These are phyloP conservation scores for Phytophthora quininea DNA, from an alignment of 352 stramenopile genomes.

Conservation along the genomic window DNA sequence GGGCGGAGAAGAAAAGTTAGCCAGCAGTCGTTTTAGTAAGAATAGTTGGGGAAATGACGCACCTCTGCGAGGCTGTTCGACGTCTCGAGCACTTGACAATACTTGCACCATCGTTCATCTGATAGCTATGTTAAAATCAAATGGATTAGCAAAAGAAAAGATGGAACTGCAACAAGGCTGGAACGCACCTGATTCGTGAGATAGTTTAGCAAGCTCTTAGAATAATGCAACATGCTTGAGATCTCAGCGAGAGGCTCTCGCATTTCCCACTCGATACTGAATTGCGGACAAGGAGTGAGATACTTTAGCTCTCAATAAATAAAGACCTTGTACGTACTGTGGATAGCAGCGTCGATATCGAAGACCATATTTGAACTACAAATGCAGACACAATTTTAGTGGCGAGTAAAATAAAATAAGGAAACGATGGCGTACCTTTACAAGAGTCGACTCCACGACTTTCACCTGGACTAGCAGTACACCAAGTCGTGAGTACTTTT, in stretches of 20 bases:
- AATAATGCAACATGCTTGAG: slow-evolving; percentile 82
- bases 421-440: slow-evolving; percentile 46
- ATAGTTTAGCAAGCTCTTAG: slow-evolving; percentile 69
- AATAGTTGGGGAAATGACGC: no score
- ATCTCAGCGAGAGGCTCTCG: slow-evolving; percentile 53
- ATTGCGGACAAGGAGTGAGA: not conserved
- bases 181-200: slow-evolving; percentile 63
- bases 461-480: slow-evolving; percentile 73
- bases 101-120: slow-evolving; percentile 30
- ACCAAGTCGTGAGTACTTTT: slow-evolving; percentile 67
- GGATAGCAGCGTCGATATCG: slow-evolving; percentile 54
- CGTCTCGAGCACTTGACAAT: slow-evolving; percentile 16
- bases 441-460: slow-evolving; percentile 52
- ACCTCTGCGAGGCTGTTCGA: slow-evolving; percentile 40
- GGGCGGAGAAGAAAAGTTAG: not conserved
- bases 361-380: slow-evolving; percentile 66
- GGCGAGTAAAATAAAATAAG: not conserved
- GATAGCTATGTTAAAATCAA: slow-evolving; percentile 24
- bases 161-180: slow-evolving; percentile 6
- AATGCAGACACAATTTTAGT: not conserved
- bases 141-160: not conserved
- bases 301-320: no score
- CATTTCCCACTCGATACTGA: slow-evolving; percentile 50
- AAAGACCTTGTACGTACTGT: slow-evolving; percentile 37
- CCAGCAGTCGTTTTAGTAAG: no score